phyloP scores from a whole-genome alignment of 1,284 basidiomycete species.

The Amylostereum areolatum region DNA sequence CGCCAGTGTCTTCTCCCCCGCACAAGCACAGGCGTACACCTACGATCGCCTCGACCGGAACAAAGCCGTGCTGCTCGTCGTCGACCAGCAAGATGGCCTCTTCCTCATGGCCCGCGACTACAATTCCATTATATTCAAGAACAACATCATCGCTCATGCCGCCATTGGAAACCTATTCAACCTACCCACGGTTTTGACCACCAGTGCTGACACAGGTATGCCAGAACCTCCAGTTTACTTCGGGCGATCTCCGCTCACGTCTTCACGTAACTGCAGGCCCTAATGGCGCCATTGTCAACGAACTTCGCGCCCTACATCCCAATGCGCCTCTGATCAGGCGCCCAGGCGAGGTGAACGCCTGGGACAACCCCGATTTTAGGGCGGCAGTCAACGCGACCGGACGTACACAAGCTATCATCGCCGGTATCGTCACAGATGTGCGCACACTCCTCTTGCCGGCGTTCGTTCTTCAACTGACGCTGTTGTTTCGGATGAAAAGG shows the following conservation, averaged over 20 bases:
- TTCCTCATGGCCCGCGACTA: constrained; percentile 38
- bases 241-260: not conserved
- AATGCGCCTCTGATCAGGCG: constrained; percentile 38
- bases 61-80: constrained; percentile 34
- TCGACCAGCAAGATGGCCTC: constrained; percentile 42
- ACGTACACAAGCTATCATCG: constrained; percentile 42
- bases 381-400: constrained; percentile 40
- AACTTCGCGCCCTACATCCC: constrained; percentile 37
- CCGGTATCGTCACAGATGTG: constrained; percentile 42
- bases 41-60: constrained; percentile 30
- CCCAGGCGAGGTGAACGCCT: constrained; percentile 42
- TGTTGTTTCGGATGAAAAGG: constrained; percentile 19
- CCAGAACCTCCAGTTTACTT: not conserved
- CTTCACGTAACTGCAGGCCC: constrained; percentile 25
- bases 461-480: not conserved
- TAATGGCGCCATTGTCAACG: constrained; percentile 38
- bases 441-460: constrained; percentile 10
- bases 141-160: constrained; percentile 40
- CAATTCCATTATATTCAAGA: constrained; percentile 31
- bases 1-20: not conserved
- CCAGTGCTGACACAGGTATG: constrained; percentile 35
- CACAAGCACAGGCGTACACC: not conserved
- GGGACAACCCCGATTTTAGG: constrained; percentile 43
- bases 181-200: constrained; percentile 38
- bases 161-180: constrained; percentile 36